Evolutionary conservation across 257 asterid genomes (phyloP), one percentile per base, ranked within the genome.

Genomic region (Salvia splendens): DNA sequence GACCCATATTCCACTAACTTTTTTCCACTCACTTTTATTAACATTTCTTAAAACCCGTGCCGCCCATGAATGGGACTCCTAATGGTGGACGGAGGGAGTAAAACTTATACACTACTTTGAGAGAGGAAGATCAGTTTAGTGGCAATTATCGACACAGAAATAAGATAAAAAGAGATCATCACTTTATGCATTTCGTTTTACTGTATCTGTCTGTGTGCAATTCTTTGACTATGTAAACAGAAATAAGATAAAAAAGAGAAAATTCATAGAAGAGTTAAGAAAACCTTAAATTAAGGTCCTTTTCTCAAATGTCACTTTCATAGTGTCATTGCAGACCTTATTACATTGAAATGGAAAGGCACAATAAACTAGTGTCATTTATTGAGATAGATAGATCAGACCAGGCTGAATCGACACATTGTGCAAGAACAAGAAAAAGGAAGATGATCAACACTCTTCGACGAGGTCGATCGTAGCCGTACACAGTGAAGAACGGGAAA

Each of bases 361-460:
- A 16, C 32, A 50, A n/a, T 20, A 63, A 45, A 63, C 12, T 12
- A 58, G 48, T 58, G 50, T 45, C 30, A 28, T 43, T 62, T 42
- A 61, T 61, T 61, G 20, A 62, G 41, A 61, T 61, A 43, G 28
- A 6, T 7, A 11, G 54, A 55, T 7, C 45, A 30, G 17, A 12
- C 11, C 2, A 55, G 41, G 3, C 40, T 55, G 28, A 12, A 5
- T 2, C 11, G 33, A 55, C 61, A 30, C 2, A 30, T 32, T 17
- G 52, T 1, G 30, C 52, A 52, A n/a, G 24, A 66, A 64, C 33
- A 48, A 7, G 32, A n/a, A 17, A 66, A 24, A 3, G 40, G 4
- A 28, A 32, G 30, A 63, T 4, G 24, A 66, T 55, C 17, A 55
- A 5, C 42, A 30, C 61, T 55, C 42, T 0, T 30, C 30, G 9